phyloP scores from a whole-genome alignment of 768 basidiomycete genomes.

The Suillus spraguei region DNA sequence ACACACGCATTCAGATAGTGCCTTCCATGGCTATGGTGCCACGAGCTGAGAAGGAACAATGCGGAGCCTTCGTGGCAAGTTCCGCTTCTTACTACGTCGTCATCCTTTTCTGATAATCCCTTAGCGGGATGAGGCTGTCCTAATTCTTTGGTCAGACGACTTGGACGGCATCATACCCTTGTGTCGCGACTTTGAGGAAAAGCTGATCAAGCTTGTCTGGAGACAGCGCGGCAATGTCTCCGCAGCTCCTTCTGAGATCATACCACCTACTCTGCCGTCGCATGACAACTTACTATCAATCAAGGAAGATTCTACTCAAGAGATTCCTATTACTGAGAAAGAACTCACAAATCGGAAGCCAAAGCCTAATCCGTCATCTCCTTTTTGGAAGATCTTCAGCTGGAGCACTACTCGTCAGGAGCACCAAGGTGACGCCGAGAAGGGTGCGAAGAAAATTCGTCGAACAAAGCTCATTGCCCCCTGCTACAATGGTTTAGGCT shows the following conservation, averaged over 20 bases:
- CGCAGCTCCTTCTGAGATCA: constrained; percentile 39
- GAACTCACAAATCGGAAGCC: background rate
- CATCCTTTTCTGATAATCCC: constrained; percentile 4
- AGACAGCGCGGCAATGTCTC: constrained; percentile 42
- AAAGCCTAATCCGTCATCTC: background rate
- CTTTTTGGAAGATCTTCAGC: constrained; percentile 32
- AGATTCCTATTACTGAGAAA: constrained; percentile 13
- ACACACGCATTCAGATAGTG: constrained; percentile 87
- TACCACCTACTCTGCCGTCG: constrained; percentile 52
- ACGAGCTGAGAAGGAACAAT: constrained; percentile 88
- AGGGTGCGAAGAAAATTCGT: constrained; percentile 42
- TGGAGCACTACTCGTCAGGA: constrained; percentile 51
- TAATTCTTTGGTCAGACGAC: constrained; percentile 85
- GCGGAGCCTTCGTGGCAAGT: constrained; percentile 82
- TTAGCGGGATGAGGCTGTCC: constrained; percentile 80
- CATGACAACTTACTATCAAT: constrained; percentile 55
- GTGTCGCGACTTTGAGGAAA: constrained; percentile 73
- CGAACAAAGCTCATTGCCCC: constrained; percentile 70
- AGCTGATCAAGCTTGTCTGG: constrained; percentile 85
- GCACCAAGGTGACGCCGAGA: constrained; percentile 51
- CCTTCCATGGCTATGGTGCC: constrained; percentile 69
- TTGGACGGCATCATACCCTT: constrained; percentile 78
- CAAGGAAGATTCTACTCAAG: constrained; percentile 24
- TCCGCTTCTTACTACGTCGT: constrained; percentile 2
- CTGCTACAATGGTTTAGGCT: constrained; percentile 70